phyloP scores from a whole-genome alignment of 2,329 filamentous ascomycete species.

The Byssochlamys sp. region DNA sequence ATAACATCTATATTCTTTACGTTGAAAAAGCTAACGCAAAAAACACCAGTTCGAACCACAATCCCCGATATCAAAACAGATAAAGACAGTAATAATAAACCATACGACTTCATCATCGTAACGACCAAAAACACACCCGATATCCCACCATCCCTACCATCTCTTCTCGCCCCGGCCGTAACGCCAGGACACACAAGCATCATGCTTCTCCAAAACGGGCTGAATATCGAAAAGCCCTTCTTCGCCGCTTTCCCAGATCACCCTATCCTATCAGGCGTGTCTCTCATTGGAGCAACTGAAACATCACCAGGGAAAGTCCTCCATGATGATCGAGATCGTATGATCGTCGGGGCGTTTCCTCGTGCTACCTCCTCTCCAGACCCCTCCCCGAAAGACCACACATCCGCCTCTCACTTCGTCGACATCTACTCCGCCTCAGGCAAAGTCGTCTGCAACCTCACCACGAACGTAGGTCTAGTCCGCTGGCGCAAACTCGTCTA shows the following conservation, averaged over 20 bases:
- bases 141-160: conserved; percentile 38
- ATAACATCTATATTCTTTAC: too few relatives aligned
- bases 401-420: conserved; percentile 36
- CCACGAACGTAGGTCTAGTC: conserved; percentile 18
- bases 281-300: conserved; percentile 45
- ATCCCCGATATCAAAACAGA: conserved; percentile 36
- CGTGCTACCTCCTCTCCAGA: conserved; percentile 5
- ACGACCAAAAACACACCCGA: conserved; percentile 55
- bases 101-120: conserved; percentile 49
- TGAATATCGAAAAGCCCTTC: conserved; percentile 53
- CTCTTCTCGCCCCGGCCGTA: conserved; percentile 45
- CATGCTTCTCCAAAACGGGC: conserved; percentile 52
- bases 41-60: conserved; percentile 35
- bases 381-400: conserved; percentile 2
- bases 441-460: conserved; percentile 36
- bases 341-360: conserved; percentile 44
- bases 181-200: conserved; percentile 44
- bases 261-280: conserved; percentile 45
- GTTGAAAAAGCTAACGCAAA: conserved; percentile 1
- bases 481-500: conserved; percentile 38
- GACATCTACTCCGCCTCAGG: conserved; percentile 39
- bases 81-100: neutral
- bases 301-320: conserved; percentile 38
- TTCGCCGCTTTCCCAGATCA: conserved; percentile 43
- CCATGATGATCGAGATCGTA: conserved; percentile 44